phyloP scores from a whole-genome alignment of 2,329 filamentous ascomycete genomes.

The Hirsutella rhossiliensis region DNA sequence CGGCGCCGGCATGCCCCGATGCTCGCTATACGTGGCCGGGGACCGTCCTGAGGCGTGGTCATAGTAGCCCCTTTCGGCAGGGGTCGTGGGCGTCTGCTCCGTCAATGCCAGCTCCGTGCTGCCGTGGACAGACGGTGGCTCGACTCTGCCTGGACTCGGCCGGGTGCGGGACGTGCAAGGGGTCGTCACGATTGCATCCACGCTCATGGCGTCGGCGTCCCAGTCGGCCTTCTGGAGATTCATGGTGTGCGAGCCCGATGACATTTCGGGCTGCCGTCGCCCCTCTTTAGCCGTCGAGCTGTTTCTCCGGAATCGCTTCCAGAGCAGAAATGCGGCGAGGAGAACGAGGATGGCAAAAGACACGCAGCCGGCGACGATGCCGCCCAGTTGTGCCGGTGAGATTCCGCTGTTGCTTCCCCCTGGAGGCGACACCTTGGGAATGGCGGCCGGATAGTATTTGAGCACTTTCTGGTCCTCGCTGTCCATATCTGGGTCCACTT shows the following conservation, averaged over 20 bases:
- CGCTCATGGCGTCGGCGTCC: no score
- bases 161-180: no score
- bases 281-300: no score
- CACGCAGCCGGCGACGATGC: constrained; percentile 40
- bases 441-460: constrained; percentile 30
- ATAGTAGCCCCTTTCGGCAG: neutral
- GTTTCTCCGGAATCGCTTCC: constrained; percentile 27
- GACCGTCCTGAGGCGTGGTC: neutral
- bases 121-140: no score
- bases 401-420: constrained; percentile 19
- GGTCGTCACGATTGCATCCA: no score
- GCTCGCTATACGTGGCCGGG: neutral
- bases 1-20: constrained; percentile 6
- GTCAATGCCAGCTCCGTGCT: no score
- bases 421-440: constrained; percentile 23
- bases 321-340: constrained; percentile 32
- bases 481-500: constrained; percentile 8
- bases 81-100: no score
- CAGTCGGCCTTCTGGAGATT: no score
- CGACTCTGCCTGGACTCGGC: no score
- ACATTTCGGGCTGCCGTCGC: no score
- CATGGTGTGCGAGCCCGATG: no score
- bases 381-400: constrained; percentile 31
- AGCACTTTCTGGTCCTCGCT: constrained; percentile 19
- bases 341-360: constrained; percentile 35